Conservation (phyloP, 805 yeast species). For the Cyberlindnera saturnus region DNA sequence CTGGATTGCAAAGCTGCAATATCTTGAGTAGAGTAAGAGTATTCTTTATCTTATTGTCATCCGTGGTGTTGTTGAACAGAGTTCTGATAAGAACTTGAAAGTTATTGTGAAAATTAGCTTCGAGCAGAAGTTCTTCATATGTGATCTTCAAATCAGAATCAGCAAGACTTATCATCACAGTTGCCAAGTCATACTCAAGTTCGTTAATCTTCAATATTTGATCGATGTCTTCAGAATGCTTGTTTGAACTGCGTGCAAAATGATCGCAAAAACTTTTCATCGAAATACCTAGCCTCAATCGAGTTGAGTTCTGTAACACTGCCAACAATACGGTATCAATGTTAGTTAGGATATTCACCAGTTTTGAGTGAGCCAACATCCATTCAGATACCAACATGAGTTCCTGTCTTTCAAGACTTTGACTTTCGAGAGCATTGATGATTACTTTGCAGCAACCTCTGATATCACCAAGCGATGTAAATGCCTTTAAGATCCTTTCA, state of each 20-base stretch:
- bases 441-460: slow-evolving; percentile 20
- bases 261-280: slow-evolving; percentile 7
- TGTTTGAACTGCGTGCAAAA: neutral
- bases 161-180: neutral
- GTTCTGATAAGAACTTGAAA: slow-evolving; percentile 18
- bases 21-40: slow-evolving; percentile 18
- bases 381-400: slow-evolving; percentile 12
- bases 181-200: neutral
- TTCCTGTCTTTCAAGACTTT: slow-evolving; percentile 14
- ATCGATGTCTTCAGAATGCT: slow-evolving; percentile 4
- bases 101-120: slow-evolving; percentile 14
- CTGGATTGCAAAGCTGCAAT: slow-evolving; percentile 13
- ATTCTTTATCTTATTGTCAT: slow-evolving; percentile 3
- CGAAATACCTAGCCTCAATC: slow-evolving; percentile 3
- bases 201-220: slow-evolving; percentile 1
- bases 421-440: slow-evolving; percentile 13
- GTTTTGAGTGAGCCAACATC: slow-evolving; percentile 4
- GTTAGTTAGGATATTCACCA: slow-evolving; percentile 1
- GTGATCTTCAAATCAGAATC: slow-evolving; percentile 6
- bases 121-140: slow-evolving; percentile 8
- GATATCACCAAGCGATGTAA: slow-evolving; percentile 17
- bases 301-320: slow-evolving; percentile 4
- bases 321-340: neutral
- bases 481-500: slow-evolving; percentile 11
- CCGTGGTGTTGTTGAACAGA: slow-evolving; percentile 13